These are phyloP conservation scores for Rhodotorula sp. DNA, from an alignment of 1,284 basidiomycete genomes.

Conservation along the genomic window DNA sequence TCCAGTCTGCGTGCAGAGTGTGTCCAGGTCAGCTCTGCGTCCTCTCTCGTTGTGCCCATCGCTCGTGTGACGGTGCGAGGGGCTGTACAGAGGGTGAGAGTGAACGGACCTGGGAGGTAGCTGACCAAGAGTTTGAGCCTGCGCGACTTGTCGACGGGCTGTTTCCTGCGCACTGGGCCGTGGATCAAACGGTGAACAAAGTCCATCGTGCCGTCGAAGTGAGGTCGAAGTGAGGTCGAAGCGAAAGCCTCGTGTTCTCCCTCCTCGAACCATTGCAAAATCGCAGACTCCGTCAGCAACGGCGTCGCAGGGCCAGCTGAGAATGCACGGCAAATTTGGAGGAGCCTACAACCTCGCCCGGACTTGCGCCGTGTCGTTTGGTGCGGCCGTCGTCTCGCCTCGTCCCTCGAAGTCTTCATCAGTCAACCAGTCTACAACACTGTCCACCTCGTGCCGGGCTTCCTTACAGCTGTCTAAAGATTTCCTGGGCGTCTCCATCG, in stretches of 20 bases:
- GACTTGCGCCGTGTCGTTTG: background rate
- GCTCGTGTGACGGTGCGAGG: too few species aligned
- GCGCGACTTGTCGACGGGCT: background rate
- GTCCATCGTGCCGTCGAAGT: background rate
- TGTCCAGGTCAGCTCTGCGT: background rate
- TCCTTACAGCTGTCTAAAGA: too few species aligned
- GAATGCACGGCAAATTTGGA: background rate
- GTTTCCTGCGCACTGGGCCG: conserved; percentile 17
- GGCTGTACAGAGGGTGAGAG: background rate
- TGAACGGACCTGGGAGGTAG: conserved; percentile 21
- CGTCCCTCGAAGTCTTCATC: background rate
- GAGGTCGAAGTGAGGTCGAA: background rate
- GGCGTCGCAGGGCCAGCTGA: background rate
- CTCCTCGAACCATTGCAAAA: background rate
- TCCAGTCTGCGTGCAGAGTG: background rate
- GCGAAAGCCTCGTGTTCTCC: background rate
- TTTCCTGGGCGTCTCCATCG: too few species aligned
- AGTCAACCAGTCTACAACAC: background rate
- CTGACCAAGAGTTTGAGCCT: conserved; percentile 6
- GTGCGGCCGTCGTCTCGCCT: background rate
- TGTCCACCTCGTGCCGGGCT: too few species aligned
- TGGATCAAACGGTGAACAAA: conserved; percentile 8
- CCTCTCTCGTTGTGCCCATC: too few species aligned
- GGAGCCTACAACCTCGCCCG: background rate
- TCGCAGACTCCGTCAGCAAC: too few species aligned